Evolutionary conservation across 495 filamentous ascomycete species (phyloP).

Genomic region (Penicillium angulare): DNA sequence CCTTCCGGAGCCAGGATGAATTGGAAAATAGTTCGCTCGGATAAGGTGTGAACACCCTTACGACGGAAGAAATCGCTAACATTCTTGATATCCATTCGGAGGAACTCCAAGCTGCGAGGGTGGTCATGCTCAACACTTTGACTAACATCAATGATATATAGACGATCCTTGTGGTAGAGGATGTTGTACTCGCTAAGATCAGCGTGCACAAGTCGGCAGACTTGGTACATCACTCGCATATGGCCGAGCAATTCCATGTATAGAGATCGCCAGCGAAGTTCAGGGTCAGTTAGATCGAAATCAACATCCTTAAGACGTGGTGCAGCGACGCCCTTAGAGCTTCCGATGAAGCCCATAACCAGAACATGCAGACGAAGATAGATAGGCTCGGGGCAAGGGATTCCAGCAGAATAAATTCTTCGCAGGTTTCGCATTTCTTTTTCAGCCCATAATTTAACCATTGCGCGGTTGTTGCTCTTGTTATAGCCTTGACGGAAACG

Average conservation of each 20-base stretch:
- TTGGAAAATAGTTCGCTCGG: conserved; percentile 71
- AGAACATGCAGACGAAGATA: conserved; percentile 86
- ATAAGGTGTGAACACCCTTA: conserved; percentile 74
- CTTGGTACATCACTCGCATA: conserved; percentile 90
- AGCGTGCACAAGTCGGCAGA: conserved; percentile 86
- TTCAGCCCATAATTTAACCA: conserved; percentile 98
- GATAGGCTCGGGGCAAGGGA: conserved; percentile 86
- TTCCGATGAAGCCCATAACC: conserved; percentile 89
- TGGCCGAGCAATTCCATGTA: conserved; percentile 83
- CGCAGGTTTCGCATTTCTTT: conserved; percentile 96
- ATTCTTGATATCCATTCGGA: conserved; percentile 98
- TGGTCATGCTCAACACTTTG: conserved; percentile 97
- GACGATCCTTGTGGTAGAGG: conserved; percentile 76
- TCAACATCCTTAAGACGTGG: conserved; percentile 79
- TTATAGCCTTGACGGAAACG: conserved; percentile 79
- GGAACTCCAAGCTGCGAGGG: conserved; percentile 83
- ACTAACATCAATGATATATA: conserved; percentile 96
- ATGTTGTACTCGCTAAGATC: conserved; percentile 98
- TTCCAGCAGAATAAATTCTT: conserved; percentile 75
- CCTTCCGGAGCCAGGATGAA: conserved; percentile 69
- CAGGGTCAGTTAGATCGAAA: conserved; percentile 53
- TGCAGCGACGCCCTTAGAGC: conserved; percentile 79
- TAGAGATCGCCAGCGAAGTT: conserved; percentile 64
- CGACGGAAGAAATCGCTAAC: conserved; percentile 85
- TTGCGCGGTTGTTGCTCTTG: conserved; percentile 87